Evolutionary conservation across 768 basidiomycete species (phyloP).

Genomic region (Boletales sp.): DNA sequence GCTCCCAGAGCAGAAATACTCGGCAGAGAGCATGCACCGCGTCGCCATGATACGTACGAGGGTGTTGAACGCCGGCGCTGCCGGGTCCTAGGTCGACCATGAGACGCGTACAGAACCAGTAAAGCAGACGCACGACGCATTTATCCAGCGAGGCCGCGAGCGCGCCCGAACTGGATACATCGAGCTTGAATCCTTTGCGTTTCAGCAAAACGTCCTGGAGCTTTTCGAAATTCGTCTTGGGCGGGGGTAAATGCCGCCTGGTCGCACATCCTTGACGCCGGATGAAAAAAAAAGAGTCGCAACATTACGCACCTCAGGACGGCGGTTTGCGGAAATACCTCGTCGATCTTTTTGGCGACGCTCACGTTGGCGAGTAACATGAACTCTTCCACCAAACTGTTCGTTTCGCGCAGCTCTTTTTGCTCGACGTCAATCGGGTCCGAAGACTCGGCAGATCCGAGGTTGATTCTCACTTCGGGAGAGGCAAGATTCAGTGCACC

Average conservation of each 20-base stretch:
- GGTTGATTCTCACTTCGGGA: conserved; percentile 95
- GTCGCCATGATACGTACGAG: conserved; percentile 99
- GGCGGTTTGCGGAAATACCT: conserved; percentile 93
- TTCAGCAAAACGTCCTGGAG: conserved; percentile 89
- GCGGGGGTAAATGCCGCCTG: conserved; percentile 89
- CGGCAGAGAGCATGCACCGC: conserved; percentile 95
- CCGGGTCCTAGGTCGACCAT: conserved; percentile 55
- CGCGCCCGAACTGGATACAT: conserved; percentile 88
- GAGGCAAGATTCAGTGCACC: conserved; percentile 98
- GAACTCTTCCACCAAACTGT: conserved; percentile 96
- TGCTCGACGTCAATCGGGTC: conserved; percentile 98
- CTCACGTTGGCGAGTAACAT: conserved; percentile 98
- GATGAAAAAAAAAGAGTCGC: background rate
- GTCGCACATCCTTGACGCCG: background rate
- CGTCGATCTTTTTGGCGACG: conserved; percentile 88
- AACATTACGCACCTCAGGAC: conserved; percentile 63
- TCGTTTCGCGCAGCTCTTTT: conserved; percentile 89
- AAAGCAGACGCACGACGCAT: conserved; percentile 61
- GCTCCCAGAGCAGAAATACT: conserved; percentile 96
- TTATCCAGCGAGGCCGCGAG: conserved; percentile 84
- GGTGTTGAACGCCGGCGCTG: conserved; percentile 90
- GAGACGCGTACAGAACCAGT: conserved; percentile 1
- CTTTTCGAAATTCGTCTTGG: conserved; percentile 91
- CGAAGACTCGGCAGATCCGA: conserved; percentile 89
- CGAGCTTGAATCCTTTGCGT: conserved; percentile 75